phyloP scores from a whole-genome alignment of 129 eudicot genomes.

The Deinandra increscens region DNA sequence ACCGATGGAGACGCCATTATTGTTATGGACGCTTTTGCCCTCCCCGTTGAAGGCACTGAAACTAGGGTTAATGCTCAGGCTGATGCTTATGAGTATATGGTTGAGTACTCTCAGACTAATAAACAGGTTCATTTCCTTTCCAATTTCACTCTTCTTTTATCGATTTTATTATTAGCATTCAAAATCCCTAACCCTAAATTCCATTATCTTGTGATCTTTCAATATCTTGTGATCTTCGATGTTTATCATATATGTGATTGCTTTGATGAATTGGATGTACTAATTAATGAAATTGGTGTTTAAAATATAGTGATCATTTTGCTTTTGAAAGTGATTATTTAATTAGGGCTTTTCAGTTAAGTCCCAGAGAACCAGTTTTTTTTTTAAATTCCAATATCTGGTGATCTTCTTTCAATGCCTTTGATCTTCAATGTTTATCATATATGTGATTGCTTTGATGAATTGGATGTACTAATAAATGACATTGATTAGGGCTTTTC shows the following conservation, averaged over 20 bases:
- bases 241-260: background rate
- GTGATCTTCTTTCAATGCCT: background rate
- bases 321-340: no score
- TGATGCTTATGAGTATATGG: slow-evolving; percentile 99
- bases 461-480: no score
- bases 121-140: slow-evolving; percentile 49
- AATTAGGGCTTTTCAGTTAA: background rate
- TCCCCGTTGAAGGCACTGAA: slow-evolving; percentile 96
- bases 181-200: slow-evolving; percentile 23
- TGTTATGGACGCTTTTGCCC: slow-evolving; percentile 95
- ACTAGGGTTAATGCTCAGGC: slow-evolving; percentile 99
- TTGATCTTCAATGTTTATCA: background rate
- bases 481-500: background rate
- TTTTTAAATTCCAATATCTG: no score
- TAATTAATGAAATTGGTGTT: no score
- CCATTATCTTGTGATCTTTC: no score
- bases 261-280: slow-evolving; percentile 3
- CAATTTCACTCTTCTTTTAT: background rate
- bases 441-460: background rate
- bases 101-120: slow-evolving; percentile 83
- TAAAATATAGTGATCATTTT: no score
- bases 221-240: background rate
- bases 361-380: background rate
- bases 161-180: background rate
- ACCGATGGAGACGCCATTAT: slow-evolving; percentile 91